A percentile compares a stretch with the other conserved stretches of the same genome.
Evolutionary conservation across 805 yeast species (phyloP).

Genomic region (Kuraishia floccosa): DNA sequence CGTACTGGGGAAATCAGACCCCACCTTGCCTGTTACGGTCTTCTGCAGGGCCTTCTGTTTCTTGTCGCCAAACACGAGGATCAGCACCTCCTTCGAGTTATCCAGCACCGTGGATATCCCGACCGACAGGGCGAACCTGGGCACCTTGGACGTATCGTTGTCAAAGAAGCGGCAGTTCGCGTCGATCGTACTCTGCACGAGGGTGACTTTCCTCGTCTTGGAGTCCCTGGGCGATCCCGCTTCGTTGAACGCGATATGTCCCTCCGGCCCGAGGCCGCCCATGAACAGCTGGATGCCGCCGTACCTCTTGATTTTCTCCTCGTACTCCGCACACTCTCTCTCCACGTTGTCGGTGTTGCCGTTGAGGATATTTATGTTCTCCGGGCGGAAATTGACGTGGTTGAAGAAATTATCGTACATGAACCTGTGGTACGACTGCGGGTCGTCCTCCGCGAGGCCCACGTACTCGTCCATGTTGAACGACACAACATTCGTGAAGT

Average conservation of each 20-base stretch:
- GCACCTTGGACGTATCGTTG: conserved; percentile 34
- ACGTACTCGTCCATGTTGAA: conserved; percentile 56
- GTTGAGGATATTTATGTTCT: conserved; percentile 41
- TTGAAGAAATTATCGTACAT: conserved; percentile 45
- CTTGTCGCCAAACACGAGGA: conserved; percentile 36
- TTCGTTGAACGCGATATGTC: conserved; percentile 52
- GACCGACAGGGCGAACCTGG: conserved; percentile 37
- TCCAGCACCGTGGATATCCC: conserved; percentile 49
- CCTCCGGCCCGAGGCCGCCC: conserved; percentile 53
- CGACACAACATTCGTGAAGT: conserved; percentile 41
- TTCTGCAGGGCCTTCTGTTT: conserved; percentile 35
- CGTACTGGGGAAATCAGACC: conserved; percentile 33
- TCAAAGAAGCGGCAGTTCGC: conserved; percentile 45
- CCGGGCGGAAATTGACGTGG: conserved; percentile 39
- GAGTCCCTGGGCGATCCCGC: conserved; percentile 36
- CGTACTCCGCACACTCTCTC: conserved; percentile 35
- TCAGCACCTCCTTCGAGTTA: conserved; percentile 38
- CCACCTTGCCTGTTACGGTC: conserved; percentile 28
- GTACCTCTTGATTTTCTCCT: conserved; percentile 29
- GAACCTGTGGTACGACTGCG: conserved; percentile 46
- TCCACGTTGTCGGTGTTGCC: conserved; percentile 36
- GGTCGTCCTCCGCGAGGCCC: conserved; percentile 32
- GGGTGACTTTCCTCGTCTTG: conserved; percentile 30
- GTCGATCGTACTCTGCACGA: conserved; percentile 36
- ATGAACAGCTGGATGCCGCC: conserved; percentile 43